phyloP scores from a whole-genome alignment of 495 filamentous ascomycete genomes.

The Friedmanniomyces endolithicus region DNA sequence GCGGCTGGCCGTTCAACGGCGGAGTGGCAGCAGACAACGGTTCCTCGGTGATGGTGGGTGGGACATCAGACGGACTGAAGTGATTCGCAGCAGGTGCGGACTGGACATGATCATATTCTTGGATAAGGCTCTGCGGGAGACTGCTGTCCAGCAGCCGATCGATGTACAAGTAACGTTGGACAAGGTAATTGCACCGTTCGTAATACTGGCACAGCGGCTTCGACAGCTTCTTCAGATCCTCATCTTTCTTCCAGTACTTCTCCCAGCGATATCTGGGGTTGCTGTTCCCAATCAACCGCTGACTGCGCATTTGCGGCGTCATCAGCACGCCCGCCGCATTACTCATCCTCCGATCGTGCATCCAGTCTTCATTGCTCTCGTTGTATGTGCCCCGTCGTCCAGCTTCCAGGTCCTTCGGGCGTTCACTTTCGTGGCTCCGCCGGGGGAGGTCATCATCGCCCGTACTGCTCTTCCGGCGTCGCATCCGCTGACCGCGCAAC shows the following conservation, averaged over 20 bases:
- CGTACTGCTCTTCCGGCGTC: conserved; percentile 9
- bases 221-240: conserved; percentile 50
- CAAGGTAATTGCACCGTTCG: conserved; percentile 65
- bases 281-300: conserved; percentile 63
- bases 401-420: neutral
- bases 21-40: neutral
- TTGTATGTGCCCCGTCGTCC: neutral
- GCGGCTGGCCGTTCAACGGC: neutral
- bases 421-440: conserved; percentile 8
- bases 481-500: neutral
- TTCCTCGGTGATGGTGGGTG: conserved; percentile 19
- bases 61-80: conserved; percentile 28
- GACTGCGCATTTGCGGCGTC: conserved; percentile 60
- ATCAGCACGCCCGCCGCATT: conserved; percentile 38
- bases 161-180: conserved; percentile 83
- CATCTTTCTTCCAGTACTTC: conserved; percentile 58
- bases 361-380: neutral
- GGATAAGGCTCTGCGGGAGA: conserved; percentile 69
- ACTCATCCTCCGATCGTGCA: conserved; percentile 27
- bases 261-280: conserved; percentile 69
- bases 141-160: conserved; percentile 84
- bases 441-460: conserved; percentile 5
- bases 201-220: conserved; percentile 67
- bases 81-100: conserved; percentile 21
- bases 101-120: conserved; percentile 55